Evolutionary conservation across 345 rosid species (phyloP), one percentile per base, ranked within the genome.

Genomic region (Rubroshorea leprosula): DNA sequence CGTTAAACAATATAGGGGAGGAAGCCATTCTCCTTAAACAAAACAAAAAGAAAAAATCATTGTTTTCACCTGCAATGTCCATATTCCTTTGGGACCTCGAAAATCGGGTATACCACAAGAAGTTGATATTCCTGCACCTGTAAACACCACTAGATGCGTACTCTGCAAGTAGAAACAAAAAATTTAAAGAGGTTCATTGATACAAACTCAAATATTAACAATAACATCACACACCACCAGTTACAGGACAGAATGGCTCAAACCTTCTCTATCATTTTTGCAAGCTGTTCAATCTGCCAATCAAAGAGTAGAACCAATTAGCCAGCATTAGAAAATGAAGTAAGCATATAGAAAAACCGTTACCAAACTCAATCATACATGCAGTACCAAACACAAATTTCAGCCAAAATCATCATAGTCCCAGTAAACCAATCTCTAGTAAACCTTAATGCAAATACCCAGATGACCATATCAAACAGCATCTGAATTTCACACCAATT

Each of bases 21-120:
- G n/a, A n/a, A n/a, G n/a, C n/a, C n/a, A n/a, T n/a, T n/a, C n/a
- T n/a, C n/a, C n/a, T n/a, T n/a, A n/a, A n/a, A n/a, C n/a, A n/a
- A n/a, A n/a, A n/a, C n/a, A n/a, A n/a, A n/a, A n/a, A n/a, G n/a
- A n/a, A n/a, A n/a, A n/a, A n/a, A n/a, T n/a, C 31, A 61, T 4
- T 54, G 64, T 0, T 45, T 59, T 64, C 65, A 89, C 97, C 97
- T 93, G 97, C 39, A 93, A 57, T 13, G 99, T 93, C 99, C 99
- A 93, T 61, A 93, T 89, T 67, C 99, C 99, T 64, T 83, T 82
- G 50, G 99, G 99, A 57, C 97, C 97, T 67, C 99, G 79, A 74
- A 93, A 87, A 76, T 93, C 96, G 63, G 99, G 97, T 62, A 93
- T 93, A 43, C 99, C 96, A 70, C 99, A 86, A 65, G 99, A 85